A percentile compares a stretch with the other conserved stretches of the same genome.
These are phyloP conservation scores for Cystobasidiaceae sp. DNA, from an alignment of 1,284 basidiomycete species.

Conservation along the genomic window DNA sequence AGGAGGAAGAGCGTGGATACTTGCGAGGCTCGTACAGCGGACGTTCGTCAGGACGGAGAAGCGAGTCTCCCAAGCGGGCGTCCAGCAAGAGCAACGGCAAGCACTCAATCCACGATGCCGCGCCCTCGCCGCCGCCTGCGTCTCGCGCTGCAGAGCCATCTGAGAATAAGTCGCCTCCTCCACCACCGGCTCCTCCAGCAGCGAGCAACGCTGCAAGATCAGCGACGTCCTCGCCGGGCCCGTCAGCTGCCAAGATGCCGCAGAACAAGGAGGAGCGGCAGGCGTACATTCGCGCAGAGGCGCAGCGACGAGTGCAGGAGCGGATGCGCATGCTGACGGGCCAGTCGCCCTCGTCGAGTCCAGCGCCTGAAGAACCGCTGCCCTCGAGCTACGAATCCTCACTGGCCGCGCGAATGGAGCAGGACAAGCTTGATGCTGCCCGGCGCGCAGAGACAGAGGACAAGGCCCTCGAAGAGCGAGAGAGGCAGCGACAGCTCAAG, in stretches of 20 bases:
- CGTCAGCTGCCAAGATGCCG: slow-evolving; percentile 52
- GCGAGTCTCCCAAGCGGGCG: slow-evolving; percentile 46
- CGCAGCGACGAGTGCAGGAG: slow-evolving; percentile 75
- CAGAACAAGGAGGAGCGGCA: slow-evolving; percentile 79
- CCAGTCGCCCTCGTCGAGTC: slow-evolving; percentile 56
- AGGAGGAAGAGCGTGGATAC: slow-evolving; percentile 42
- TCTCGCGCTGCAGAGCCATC: slow-evolving; percentile 11
- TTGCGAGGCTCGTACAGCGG: slow-evolving; percentile 49
- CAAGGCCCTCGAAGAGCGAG: slow-evolving; percentile 68
- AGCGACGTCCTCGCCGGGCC: slow-evolving; percentile 50
- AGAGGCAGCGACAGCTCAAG: slow-evolving; percentile 41
- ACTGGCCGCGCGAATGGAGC: slow-evolving; percentile 42
- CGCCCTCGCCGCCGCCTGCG: slow-evolving; percentile 41
- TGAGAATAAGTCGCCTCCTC: slow-evolving; percentile 30
- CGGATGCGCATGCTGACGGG: slow-evolving; percentile 78
- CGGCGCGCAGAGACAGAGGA: slow-evolving; percentile 53
- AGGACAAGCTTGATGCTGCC: slow-evolving; percentile 45
- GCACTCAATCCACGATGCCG: slow-evolving; percentile 48
- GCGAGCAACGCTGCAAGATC: slow-evolving; percentile 44
- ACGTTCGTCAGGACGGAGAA: slow-evolving; percentile 34
- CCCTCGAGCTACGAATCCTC: slow-evolving; percentile 33
- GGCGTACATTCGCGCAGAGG: slow-evolving; percentile 74
- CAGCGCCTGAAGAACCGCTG: slow-evolving; percentile 46
- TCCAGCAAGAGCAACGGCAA: slow-evolving; percentile 35
- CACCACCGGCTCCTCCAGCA: slow-evolving; percentile 41